Evolutionary conservation across 1,139 yeast genomes (phyloP), one percentile per base, ranked within the genome.

Genomic region (Saccharomyces hybrid): DNA sequence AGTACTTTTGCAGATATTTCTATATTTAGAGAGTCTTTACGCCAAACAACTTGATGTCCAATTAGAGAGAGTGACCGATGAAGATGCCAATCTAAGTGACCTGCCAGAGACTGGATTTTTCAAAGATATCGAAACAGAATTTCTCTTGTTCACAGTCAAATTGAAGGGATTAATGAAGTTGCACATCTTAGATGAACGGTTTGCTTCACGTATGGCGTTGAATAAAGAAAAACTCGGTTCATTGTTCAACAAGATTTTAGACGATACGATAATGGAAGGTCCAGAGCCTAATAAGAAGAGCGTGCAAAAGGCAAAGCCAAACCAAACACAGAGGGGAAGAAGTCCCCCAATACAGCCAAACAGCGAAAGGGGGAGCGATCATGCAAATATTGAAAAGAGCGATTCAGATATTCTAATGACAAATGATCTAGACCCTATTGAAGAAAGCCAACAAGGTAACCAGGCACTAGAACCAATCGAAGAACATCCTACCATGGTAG

Each of bases 21-120:
- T 67, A 26, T 62, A 74, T 54, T 64, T 72, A 25, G 72, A 72
- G 48, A 60, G 69, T 32, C 67, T 75, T 2, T 62, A 61, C 51
- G 61, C 71, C 0, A 59, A 60, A 16, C 56, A 59, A 5, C 38
- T 60, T 9, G 70, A 68, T 0, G 64, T 76, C 3, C 74, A 75
- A 9, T 67, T 85, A 54, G 86, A 81, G 41, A 75, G 88, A 62
- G 73, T 71, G 27, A 82, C 76, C 44, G 76, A 77, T 42, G 90
- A 85, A 66, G 84, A 78, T 61, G 86, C 83, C 3, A 78, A 78
- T 58, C 77, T 77, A 55, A 79, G 74, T 53, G 77, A 76, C 23
- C 23, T 61, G 25, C 42, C 61, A 20, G 61, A 60, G n/a, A 67
- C 65, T 1, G 58, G 57, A 11, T 62, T 60, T 5, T 60, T 61